Evolutionary conservation across 768 basidiomycete genomes (phyloP).

Genomic region (Lepiota brunneoincarnata): DNA sequence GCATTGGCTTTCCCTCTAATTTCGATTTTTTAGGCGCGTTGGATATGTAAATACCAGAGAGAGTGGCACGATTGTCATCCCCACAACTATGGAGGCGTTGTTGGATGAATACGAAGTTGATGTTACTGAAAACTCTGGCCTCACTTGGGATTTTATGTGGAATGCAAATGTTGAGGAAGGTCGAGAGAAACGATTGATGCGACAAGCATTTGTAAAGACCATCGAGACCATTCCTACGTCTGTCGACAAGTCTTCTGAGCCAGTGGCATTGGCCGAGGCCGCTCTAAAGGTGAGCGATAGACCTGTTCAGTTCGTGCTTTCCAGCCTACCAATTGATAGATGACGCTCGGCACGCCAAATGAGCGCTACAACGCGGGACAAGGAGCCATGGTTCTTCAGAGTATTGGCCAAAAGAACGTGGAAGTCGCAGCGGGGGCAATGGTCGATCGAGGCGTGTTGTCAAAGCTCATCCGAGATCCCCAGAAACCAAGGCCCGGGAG

Average conservation of each 20-base stretch:
- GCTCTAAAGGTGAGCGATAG: constrained; percentile 58
- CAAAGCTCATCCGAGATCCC: constrained; percentile 62
- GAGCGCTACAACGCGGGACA: constrained; percentile 64
- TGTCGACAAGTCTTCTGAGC: constrained; percentile 31
- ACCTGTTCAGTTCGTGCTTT: neutral
- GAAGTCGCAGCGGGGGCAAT: constrained; percentile 57
- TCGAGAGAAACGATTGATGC: constrained; percentile 66
- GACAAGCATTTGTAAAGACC: constrained; percentile 50
- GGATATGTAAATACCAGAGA: constrained; percentile 51
- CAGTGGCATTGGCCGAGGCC: constrained; percentile 57
- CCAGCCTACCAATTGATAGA: constrained; percentile 41
- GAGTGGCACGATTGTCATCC: constrained; percentile 32
- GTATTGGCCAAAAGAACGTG: constrained; percentile 54
- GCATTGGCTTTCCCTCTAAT: constrained; percentile 13
- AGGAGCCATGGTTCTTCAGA: constrained; percentile 55
- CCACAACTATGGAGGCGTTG: constrained; percentile 42
- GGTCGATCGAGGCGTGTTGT: constrained; percentile 61
- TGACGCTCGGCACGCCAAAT: constrained; percentile 71
- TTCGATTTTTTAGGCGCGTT: constrained; percentile 46
- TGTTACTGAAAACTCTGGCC: constrained; percentile 35
- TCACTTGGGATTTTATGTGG: constrained; percentile 77
- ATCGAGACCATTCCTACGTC: constrained; percentile 34
- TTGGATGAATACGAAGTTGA: constrained; percentile 44
- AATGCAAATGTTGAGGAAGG: constrained; percentile 68
- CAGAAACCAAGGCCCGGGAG: constrained; percentile 68